These are phyloP conservation scores for Cryptosporidium bovis DNA, from an alignment of 169 alveolate species.

Conservation along the genomic window DNA sequence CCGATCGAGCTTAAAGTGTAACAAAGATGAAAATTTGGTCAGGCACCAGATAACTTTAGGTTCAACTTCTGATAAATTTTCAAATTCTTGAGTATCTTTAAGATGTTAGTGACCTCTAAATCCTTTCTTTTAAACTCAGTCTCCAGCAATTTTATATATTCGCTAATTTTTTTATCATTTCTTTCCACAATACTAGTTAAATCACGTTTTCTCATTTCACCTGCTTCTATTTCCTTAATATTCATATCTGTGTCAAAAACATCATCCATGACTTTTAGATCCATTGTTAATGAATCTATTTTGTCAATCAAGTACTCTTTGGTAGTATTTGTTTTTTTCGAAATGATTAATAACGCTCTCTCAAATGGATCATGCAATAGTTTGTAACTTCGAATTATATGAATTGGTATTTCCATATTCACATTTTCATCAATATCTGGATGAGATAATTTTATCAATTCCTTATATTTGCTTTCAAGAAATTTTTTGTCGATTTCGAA, in stretches of 20 bases:
- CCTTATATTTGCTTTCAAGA: slow-evolving; percentile 32
- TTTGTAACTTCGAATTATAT: slow-evolving; percentile 14
- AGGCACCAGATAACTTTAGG: not conserved
- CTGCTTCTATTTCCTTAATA: not conserved
- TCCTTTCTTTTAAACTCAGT: slow-evolving; percentile 6
- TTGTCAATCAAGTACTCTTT: not conserved
- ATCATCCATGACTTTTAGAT: slow-evolving; percentile 8
- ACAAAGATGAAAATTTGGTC: not conserved
- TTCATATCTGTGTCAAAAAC: slow-evolving; percentile 20
- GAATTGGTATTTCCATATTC: not conserved
- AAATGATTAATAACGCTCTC: slow-evolving; percentile 26
- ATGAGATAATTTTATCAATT: slow-evolving; percentile 29
- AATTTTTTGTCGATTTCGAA: slow-evolving; percentile 13
- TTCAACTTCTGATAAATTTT: slow-evolving; percentile 44
- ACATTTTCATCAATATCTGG: slow-evolving; percentile 9
- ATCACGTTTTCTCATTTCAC: not conserved
- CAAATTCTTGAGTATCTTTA: slow-evolving; percentile 7
- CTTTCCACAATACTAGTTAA: slow-evolving; percentile 11
- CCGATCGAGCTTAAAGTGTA: no score
- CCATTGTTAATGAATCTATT: slow-evolving; percentile 17
- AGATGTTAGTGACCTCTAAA: not conserved
- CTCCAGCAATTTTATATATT: slow-evolving; percentile 17
- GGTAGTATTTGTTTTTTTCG: not conserved
- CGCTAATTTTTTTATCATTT: not conserved
- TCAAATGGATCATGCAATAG: slow-evolving; percentile 54